Base-by-base conservation (phyloP, 148 eudicot species). In the Spergularia bocconei region DNA sequence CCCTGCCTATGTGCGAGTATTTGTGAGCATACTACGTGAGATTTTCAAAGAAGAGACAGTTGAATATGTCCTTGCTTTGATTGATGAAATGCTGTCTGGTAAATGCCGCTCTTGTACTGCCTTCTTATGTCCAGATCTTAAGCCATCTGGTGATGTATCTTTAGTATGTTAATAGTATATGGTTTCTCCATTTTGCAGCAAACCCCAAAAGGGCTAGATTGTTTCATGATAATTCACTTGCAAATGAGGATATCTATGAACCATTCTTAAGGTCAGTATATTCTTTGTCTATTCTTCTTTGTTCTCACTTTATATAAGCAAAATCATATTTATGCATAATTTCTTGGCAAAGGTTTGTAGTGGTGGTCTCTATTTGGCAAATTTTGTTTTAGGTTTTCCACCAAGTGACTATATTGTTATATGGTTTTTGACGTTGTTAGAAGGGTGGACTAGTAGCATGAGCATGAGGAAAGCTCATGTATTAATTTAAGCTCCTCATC, bases 21-120 rank as follows among this genome's bases (percentile, higher is more conserved):
- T 94, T 73, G 87, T 94, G 75, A 87, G 83, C 91, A 91, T 90
- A 51, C 79, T 94, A 63, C 96, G 92, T 63, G 98, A 94, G 77
- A 88, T 94, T 78, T 83, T 80, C 85, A 94, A 94, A 83, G 98
- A 94, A 85, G 98, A 94, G 75, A 94, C 98, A 0, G 96, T 94
- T 71, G 97, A 94, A 86, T 94, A 94, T 88, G 92, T 90, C 72
- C 90, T 94, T 67, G 89, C 97, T 78, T 84, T 94, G 55, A 82
- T 92, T 72, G 98, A 94, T 84, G 97, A 91, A 80, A 88, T 94
- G 91, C 91, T 94, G 44, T 75, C 93, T 69, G 98, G 98, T 94
- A 85, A 81, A 33, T 60, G 62, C 48, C 54, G 63, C 51, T 44
- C 20, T 72, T 17, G 69, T 59, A 66, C 36, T 13, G 23, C 55